A percentile compares a stretch with the other conserved stretches of the same genome.
Conservation (phyloP, 1,284 basidiomycete species). For the Athelia psychrophila region DNA sequence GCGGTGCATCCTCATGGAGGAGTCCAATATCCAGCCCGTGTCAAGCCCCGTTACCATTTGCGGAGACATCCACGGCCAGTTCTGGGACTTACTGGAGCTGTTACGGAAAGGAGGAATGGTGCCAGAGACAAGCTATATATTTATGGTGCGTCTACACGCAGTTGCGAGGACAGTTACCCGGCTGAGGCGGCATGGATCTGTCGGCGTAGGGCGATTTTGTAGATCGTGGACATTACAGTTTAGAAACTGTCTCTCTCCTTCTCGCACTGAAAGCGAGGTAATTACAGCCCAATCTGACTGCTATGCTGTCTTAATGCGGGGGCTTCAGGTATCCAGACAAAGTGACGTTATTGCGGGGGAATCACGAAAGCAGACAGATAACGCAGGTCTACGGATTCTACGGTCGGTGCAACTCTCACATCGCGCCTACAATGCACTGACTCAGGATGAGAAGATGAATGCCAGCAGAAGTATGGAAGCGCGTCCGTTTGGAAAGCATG, state of each 20-base stretch:
- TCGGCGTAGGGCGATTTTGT: conserved; percentile 89
- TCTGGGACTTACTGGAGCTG: conserved; percentile 93
- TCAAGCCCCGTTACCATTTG: conserved; percentile 90
- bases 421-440: background rate
- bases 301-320: background rate
- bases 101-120: conserved; percentile 87
- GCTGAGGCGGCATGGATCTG: conserved; percentile 13
- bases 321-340: conserved; percentile 81
- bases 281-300: conserved; percentile 19
- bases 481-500: conserved; percentile 95
- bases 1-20: conserved; percentile 85
- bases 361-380: conserved; percentile 95
- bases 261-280: conserved; percentile 90
- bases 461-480: conserved; percentile 95
- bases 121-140: conserved; percentile 92
- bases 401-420: conserved; percentile 47
- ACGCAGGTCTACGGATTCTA: conserved; percentile 99
- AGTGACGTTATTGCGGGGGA: conserved; percentile 89
- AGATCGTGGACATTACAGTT: conserved; percentile 92
- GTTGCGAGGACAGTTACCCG: conserved; percentile 14
- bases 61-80: conserved; percentile 94
- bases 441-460: conserved; percentile 74
- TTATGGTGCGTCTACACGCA: conserved; percentile 85
- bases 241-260: conserved; percentile 93
- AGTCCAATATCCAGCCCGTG: conserved; percentile 94